Evolutionary conservation across 352 stramenopile genomes (phyloP).

Genomic region (Pythium biforme): DNA sequence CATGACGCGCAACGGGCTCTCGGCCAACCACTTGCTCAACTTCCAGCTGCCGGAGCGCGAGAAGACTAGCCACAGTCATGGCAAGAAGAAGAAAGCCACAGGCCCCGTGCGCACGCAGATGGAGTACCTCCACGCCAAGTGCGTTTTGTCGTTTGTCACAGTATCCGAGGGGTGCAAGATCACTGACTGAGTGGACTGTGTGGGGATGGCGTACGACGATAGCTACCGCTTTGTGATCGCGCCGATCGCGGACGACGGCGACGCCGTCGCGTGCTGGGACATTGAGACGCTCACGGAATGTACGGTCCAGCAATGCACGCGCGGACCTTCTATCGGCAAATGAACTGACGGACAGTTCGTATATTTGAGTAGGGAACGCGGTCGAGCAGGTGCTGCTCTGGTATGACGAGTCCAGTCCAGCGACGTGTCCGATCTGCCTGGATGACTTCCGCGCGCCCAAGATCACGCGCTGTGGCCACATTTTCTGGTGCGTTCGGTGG

Average conservation of each 20-base stretch:
- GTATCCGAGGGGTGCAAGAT: no score
- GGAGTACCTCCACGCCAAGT: slow-evolving; percentile 88
- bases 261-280: slow-evolving; percentile 58
- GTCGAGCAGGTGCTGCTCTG: slow-evolving; percentile 82
- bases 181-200: no score
- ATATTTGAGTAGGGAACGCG: slow-evolving; percentile 54
- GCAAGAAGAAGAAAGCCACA: slow-evolving; percentile 53
- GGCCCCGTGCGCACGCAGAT: slow-evolving; percentile 59
- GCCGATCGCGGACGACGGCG: slow-evolving; percentile 40
- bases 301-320: no score
- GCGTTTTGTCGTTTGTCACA: slow-evolving; percentile 4
- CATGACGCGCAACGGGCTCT: slow-evolving; percentile 63
- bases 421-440: slow-evolving; percentile 76
- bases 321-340: no score
- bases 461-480: slow-evolving; percentile 86
- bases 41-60: slow-evolving; percentile 79
- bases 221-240: slow-evolving; percentile 85
- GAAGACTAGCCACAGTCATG: slow-evolving; percentile 34
- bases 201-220: no score
- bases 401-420: slow-evolving; percentile 49
- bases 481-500: slow-evolving; percentile 58
- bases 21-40: slow-evolving; percentile 83
- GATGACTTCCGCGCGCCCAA: slow-evolving; percentile 76
- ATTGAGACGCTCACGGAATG: slow-evolving; percentile 79
- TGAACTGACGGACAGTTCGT: no score